These are phyloP conservation scores for Myochromella boudieri DNA, from an alignment of 768 basidiomycete species.

Conservation along the genomic window DNA sequence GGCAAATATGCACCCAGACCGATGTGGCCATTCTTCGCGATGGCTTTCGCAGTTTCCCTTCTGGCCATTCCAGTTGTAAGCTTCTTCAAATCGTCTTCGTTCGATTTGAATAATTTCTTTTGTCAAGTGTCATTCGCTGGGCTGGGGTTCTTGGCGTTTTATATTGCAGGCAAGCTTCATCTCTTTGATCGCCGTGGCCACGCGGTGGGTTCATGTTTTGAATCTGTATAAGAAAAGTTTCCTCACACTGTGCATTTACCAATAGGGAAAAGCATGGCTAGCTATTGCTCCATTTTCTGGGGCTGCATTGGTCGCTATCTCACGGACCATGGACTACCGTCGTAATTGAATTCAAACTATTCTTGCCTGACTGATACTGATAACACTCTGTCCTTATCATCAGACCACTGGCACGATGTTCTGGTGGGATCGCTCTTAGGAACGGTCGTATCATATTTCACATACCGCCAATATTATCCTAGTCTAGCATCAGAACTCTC, in stretches of 20 bases:
- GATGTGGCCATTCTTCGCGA: slow-evolving; percentile 60
- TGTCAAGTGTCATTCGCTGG: slow-evolving; percentile 86
- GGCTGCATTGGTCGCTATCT: slow-evolving; percentile 78
- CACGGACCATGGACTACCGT: slow-evolving; percentile 89
- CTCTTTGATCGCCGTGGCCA: slow-evolving; percentile 83
- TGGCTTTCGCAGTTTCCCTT: slow-evolving; percentile 91
- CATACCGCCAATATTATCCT: slow-evolving; percentile 85
- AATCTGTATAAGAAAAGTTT: not conserved
- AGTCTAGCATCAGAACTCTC: slow-evolving; percentile 59
- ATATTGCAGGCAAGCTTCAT: slow-evolving; percentile 90
- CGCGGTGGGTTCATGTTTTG: slow-evolving; percentile 40
- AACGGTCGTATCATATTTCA: slow-evolving; percentile 64
- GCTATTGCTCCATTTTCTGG: slow-evolving; percentile 73
- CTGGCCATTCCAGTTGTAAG: slow-evolving; percentile 87
- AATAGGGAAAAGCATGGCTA: slow-evolving; percentile 82
- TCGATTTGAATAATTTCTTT: slow-evolving; percentile 2
- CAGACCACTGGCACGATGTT: slow-evolving; percentile 94
- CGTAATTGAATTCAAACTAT: slow-evolving; percentile 46
- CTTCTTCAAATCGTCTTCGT: slow-evolving; percentile 5
- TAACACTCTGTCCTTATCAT: slow-evolving; percentile 11
- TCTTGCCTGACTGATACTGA: not conserved
- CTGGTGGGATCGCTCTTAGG: slow-evolving; percentile 79
- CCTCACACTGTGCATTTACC: not conserved
- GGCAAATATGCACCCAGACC: slow-evolving; percentile 77
- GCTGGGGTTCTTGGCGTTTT: slow-evolving; percentile 84